Evolutionary conservation across 1,139 yeast species (phyloP).

Genomic region (Petasospora fabianii): DNA sequence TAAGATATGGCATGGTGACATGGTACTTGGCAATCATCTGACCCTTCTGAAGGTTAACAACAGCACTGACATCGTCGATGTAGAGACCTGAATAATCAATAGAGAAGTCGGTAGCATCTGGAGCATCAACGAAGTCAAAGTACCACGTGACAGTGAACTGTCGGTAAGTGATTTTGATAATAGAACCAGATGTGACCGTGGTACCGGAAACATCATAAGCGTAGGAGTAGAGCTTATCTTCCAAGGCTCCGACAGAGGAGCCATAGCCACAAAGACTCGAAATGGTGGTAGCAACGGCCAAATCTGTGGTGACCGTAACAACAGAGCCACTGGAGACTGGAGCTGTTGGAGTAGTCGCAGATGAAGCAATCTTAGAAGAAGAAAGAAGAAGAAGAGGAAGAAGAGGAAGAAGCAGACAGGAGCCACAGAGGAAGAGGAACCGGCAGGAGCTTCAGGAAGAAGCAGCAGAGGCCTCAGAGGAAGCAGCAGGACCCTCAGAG

Average conservation of each 20-base stretch:
- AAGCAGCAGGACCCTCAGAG: too few species aligned
- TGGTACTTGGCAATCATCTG: constrained; percentile 11
- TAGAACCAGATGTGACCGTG: neutral
- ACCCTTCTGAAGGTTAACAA: constrained; percentile 19
- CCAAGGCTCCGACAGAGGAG: neutral
- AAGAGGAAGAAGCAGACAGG: too few species aligned
- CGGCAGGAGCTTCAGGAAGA: too few species aligned
- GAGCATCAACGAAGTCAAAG: constrained; percentile 15
- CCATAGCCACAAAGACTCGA: neutral
- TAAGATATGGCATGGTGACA: constrained; percentile 1
- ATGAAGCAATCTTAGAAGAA: too few species aligned
- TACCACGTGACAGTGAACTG: constrained; percentile 18
- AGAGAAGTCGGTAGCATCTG: constrained; percentile 14
- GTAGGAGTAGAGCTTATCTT: neutral
- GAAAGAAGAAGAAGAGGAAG: too few species aligned
- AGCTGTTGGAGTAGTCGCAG: too few species aligned
- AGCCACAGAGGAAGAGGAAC: too few species aligned
- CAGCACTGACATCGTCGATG: constrained; percentile 10
- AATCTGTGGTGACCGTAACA: neutral
- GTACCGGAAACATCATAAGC: neutral
- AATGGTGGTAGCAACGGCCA: neutral
- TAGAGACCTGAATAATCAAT: constrained; percentile 11
- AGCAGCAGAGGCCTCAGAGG: too few species aligned
- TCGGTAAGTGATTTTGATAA: neutral
- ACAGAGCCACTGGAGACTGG: too few species aligned